Evolutionary conservation across 352 stramenopile species (phyloP).

Genomic region (Phytophthora palmivora): DNA sequence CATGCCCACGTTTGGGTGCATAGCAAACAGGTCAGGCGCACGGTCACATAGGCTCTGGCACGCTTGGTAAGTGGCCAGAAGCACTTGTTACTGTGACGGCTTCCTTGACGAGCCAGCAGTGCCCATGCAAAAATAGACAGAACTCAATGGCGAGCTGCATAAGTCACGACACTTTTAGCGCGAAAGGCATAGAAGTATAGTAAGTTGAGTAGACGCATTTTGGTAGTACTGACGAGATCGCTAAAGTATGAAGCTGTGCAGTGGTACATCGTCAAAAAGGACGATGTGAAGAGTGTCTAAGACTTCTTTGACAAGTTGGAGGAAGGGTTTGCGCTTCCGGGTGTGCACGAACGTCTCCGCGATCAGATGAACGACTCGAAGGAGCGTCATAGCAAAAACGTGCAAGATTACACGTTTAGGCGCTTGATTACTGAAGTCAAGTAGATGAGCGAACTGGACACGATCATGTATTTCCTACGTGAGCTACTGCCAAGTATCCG

Average conservation of each 20-base stretch:
- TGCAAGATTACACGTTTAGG: slow-evolving; percentile 15
- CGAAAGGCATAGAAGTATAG: no score
- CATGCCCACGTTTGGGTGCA: no score
- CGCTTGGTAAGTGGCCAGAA: no score
- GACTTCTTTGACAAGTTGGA: slow-evolving; percentile 21
- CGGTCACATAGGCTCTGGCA: no score
- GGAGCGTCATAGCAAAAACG: slow-evolving; percentile 9
- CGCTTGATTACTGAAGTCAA: slow-evolving; percentile 18
- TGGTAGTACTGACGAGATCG: slow-evolving; percentile 3
- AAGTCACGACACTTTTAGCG: no score
- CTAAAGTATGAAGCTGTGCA: slow-evolving; percentile 20
- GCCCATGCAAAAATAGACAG: no score
- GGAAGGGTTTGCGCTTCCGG: slow-evolving; percentile 14
- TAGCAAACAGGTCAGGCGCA: no score
- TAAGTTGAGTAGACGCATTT: background rate
- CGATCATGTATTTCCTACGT: no score
- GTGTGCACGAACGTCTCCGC: slow-evolving; percentile 18
- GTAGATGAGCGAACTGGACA: slow-evolving; percentile 23
- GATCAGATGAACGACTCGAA: slow-evolving; percentile 19
- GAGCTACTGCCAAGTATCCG: slow-evolving; percentile 1
- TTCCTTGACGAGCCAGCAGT: no score
- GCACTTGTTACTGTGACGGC: no score
- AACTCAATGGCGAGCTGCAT: no score
- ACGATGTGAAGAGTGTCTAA: slow-evolving; percentile 14
- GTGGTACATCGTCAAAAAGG: slow-evolving; percentile 21